A percentile compares a stretch with the other conserved stretches of the same genome.
phyloP scores from a whole-genome alignment of 2,329 filamentous ascomycete species.

The Exophiala sideris region DNA sequence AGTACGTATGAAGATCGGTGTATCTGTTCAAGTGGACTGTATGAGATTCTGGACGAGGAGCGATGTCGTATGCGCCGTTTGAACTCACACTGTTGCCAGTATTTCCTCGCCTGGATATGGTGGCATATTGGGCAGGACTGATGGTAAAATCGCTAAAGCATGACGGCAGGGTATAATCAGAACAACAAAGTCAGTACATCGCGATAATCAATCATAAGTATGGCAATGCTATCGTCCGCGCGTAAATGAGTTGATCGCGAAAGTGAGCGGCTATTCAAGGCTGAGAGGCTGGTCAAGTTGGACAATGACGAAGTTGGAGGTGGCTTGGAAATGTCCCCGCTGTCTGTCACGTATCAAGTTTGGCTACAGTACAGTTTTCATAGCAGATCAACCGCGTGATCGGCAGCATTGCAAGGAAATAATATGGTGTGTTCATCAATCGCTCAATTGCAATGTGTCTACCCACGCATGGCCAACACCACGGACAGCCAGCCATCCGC shows the following conservation, averaged over 20 bases:
- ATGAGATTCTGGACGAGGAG: not conserved
- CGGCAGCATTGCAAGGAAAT: not conserved
- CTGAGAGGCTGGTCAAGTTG: not conserved
- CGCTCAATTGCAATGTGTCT: not conserved
- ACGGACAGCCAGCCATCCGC: constrained; percentile 89
- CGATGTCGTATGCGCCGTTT: not conserved
- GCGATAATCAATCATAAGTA: too few relatives aligned
- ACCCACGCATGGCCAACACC: constrained; percentile 62
- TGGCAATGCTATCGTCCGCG: too few relatives aligned
- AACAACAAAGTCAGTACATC: too few relatives aligned
- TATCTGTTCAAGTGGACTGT: constrained; percentile 45
- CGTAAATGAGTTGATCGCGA: too few relatives aligned
- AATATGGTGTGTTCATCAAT: not conserved
- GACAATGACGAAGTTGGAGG: not conserved
- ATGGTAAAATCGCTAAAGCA: not conserved
- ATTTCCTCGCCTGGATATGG: constrained; percentile 46
- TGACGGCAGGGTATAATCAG: not conserved
- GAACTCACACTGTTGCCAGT: constrained; percentile 45
- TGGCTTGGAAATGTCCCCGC: not conserved
- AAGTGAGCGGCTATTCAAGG: constrained; percentile 1
- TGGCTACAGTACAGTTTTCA: not conserved
- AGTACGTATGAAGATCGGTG: constrained; percentile 63
- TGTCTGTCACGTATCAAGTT: not conserved
- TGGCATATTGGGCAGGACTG: constrained; percentile 37
- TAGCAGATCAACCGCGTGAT: too few relatives aligned